Percentiles rank a stretch among this genome's conserved stretches.
These are phyloP conservation scores for Blastomyces emzantsi DNA, from an alignment of 2,329 filamentous ascomycete species.

Conservation along the genomic window DNA sequence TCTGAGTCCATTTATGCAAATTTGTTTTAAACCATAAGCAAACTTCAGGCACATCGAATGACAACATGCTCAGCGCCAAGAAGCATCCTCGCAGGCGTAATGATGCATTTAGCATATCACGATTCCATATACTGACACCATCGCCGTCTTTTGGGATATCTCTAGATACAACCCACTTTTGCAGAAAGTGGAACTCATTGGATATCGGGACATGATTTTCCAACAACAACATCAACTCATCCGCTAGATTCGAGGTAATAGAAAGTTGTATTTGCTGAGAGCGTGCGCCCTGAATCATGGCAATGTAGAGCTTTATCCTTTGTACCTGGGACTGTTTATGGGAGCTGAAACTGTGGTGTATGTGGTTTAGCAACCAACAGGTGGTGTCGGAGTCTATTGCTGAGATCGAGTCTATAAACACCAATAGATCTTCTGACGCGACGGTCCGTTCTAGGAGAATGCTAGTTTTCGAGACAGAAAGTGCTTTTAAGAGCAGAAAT, in stretches of 20 bases:
- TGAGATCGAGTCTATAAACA: not conserved
- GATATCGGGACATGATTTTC: slow-evolving; percentile 18
- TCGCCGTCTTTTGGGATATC: slow-evolving; percentile 12
- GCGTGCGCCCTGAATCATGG: slow-evolving; percentile 22
- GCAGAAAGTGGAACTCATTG: slow-evolving; percentile 20
- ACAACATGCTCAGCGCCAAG: slow-evolving; percentile 22
- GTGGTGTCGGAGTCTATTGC: not conserved
- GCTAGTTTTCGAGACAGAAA: slow-evolving; percentile 2
- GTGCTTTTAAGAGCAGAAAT: slow-evolving; percentile 4
- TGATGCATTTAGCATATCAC: slow-evolving; percentile 30
- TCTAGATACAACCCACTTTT: slow-evolving; percentile 8
- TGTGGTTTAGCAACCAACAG: slow-evolving; percentile 28
- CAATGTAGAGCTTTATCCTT: slow-evolving; percentile 25
- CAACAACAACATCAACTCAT: slow-evolving; percentile 22
- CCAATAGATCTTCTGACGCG: not conserved
- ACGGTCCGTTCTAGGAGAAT: not conserved
- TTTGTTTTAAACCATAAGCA: slow-evolving; percentile 18
- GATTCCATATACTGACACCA: slow-evolving; percentile 25
- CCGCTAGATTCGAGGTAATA: slow-evolving; percentile 28
- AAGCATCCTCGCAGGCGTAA: slow-evolving; percentile 33
- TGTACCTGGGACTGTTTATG: slow-evolving; percentile 19
- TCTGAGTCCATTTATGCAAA: slow-evolving; percentile 27
- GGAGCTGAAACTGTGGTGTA: slow-evolving; percentile 22
- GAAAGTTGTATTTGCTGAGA: slow-evolving; percentile 23
- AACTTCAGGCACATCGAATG: slow-evolving; percentile 12